phyloP scores from a whole-genome alignment of 345 rosid species.

The Salix suchowensis region DNA sequence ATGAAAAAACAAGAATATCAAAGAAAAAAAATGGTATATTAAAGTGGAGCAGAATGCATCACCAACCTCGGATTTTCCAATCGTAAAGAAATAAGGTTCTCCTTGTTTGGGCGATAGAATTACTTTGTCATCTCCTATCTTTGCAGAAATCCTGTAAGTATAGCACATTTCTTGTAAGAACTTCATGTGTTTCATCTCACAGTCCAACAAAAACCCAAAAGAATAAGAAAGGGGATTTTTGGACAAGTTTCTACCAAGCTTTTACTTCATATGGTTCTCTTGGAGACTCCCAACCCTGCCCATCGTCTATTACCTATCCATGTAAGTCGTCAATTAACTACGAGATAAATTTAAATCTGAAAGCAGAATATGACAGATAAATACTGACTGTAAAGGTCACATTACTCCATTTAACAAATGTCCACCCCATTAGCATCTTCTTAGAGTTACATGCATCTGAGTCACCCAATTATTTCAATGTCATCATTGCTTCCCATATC shows the following conservation, averaged over 20 bases:
- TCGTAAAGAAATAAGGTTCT: slow-evolving; percentile 81
- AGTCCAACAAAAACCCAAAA: slow-evolving; percentile 7
- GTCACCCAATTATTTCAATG: neutral
- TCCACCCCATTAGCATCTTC: neutral
- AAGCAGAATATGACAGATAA: neutral
- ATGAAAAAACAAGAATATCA: neutral
- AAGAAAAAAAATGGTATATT: neutral
- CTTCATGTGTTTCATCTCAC: slow-evolving; percentile 2
- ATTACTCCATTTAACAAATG: neutral
- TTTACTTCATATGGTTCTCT: slow-evolving; percentile 88
- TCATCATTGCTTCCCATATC: neutral
- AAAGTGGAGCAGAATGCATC: neutral
- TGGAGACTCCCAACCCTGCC: slow-evolving; percentile 95
- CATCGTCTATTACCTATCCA: slow-evolving; percentile 68
- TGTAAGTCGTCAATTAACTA: neutral
- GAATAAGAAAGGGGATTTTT: slow-evolving; percentile 7
- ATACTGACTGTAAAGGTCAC: neutral
- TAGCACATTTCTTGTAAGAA: neutral
- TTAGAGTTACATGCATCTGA: neutral
- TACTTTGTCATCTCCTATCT: slow-evolving; percentile 62
- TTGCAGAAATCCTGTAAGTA: slow-evolving; percentile 72
- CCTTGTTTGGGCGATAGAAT: slow-evolving; percentile 49
- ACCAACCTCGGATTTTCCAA: slow-evolving; percentile 91
- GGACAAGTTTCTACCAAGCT: slow-evolving; percentile 51
- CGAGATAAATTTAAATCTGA: neutral